Evolutionary conservation across 208 protist species (phyloP).

Genomic region (Lotmaria passim): DNA sequence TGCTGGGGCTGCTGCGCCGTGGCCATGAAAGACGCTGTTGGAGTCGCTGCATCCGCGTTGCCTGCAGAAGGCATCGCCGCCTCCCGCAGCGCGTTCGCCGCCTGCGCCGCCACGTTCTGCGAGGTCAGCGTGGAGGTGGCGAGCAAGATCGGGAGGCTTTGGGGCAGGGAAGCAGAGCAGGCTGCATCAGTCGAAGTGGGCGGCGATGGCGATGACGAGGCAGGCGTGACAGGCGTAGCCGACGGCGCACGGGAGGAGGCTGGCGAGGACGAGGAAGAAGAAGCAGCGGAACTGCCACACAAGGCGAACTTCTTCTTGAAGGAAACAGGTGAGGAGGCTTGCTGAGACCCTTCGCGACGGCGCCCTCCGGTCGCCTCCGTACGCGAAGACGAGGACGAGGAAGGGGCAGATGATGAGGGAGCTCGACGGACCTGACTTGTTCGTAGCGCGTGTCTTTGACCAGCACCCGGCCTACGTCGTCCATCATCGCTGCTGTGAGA

Average conservation of each 20-base stretch:
- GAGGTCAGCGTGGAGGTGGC: not conserved
- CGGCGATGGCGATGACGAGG: not conserved
- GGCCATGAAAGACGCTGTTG: not conserved
- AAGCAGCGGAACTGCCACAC: not conserved
- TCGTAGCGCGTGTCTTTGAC: not conserved
- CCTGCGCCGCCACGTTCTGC: not conserved
- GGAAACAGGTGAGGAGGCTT: slow-evolving; percentile 12
- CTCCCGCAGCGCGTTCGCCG: not conserved
- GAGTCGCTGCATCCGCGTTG: not conserved
- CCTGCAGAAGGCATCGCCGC: not conserved
- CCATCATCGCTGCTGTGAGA: slow-evolving; percentile 13
- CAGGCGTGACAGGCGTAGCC: not conserved
- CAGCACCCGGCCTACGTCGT: not conserved
- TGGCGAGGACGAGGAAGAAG: too few species aligned
- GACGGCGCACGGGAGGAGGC: not conserved
- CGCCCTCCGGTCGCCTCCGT: too few species aligned
- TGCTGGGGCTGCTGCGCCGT: not conserved
- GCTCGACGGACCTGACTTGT: not conserved
- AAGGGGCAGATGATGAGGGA: not conserved
- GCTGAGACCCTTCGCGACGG: not conserved
- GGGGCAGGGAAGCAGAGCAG: not conserved
- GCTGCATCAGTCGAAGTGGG: not conserved
- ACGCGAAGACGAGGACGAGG: not conserved
- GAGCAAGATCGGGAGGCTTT: slow-evolving; percentile 8
- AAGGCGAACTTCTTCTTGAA: not conserved